These are phyloP conservation scores for Thalassiosira delicatula DNA, from an alignment of 352 stramenopile genomes.

Conservation along the genomic window DNA sequence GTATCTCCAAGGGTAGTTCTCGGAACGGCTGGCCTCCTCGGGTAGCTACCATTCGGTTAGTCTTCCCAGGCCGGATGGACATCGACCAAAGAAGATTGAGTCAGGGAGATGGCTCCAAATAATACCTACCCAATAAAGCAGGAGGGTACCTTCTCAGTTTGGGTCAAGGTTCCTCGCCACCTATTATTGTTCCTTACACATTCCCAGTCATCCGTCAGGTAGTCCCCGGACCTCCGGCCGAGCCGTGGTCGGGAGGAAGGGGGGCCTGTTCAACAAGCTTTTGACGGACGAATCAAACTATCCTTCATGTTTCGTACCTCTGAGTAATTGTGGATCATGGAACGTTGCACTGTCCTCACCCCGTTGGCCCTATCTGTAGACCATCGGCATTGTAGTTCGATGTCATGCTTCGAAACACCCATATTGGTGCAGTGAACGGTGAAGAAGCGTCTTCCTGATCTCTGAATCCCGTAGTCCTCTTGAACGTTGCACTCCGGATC, in stretches of 20 bases:
- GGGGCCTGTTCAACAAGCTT: neutral
- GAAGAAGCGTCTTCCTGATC: slow-evolving; percentile 19
- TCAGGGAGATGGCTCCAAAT: too few species aligned
- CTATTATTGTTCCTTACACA: neutral
- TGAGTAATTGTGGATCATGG: slow-evolving; percentile 19
- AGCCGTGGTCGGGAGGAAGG: too few species aligned
- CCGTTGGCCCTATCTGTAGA: slow-evolving; percentile 23
- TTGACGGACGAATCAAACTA: slow-evolving; percentile 6
- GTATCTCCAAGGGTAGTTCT: too few species aligned
- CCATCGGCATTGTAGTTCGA: slow-evolving; percentile 41
- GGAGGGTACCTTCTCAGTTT: too few species aligned
- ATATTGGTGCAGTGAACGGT: slow-evolving; percentile 30
- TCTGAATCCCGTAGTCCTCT: slow-evolving; percentile 30
- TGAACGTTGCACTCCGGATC: slow-evolving; percentile 24
- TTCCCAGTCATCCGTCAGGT: neutral
- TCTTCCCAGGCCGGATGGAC: too few species aligned
- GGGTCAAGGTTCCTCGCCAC: neutral
- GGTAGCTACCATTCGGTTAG: too few species aligned
- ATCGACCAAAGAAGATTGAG: too few species aligned
- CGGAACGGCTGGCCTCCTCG: too few species aligned
- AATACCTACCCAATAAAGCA: too few species aligned
- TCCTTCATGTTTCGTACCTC: slow-evolving; percentile 27
- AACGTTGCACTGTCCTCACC: neutral
- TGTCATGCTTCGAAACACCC: slow-evolving; percentile 14
- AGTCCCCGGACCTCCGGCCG: too few species aligned